Conservation (phyloP, 257 asterid genomes). For the Paulownia fortunei region DNA sequence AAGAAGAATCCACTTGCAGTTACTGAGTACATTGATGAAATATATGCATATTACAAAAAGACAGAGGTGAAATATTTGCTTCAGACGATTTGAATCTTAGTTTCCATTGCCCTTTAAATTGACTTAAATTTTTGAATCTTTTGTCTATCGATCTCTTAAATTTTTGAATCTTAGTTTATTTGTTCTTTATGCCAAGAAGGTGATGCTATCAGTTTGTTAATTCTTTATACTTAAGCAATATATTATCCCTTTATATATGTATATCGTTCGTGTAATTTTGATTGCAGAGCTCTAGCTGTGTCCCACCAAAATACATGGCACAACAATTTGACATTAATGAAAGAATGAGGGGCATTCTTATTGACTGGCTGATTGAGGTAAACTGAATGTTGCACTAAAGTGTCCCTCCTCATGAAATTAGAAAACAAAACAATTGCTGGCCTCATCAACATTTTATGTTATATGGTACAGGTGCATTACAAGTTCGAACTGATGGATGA, state of each 20-base stretch:
- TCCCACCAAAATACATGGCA: constrained; percentile 63
- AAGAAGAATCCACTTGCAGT: constrained; percentile 63
- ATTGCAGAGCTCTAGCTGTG: constrained; percentile 61
- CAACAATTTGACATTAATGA: constrained; percentile 77
- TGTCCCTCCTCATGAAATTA: background rate
- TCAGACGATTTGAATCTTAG: background rate
- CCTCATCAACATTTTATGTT: constrained; percentile 3
- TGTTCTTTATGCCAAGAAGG: background rate
- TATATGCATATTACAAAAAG: constrained; percentile 57
- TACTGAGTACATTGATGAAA: constrained; percentile 72
- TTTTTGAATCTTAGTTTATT: too few relatives aligned
- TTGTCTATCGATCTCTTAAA: too few relatives aligned
- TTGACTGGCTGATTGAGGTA: constrained; percentile 97
- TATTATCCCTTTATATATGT: background rate
- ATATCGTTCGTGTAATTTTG: background rate
- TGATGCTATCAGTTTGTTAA: background rate
- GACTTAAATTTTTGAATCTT: too few relatives aligned
- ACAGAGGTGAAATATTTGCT: constrained; percentile 56
- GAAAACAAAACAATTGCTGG: background rate
- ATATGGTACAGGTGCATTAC: constrained; percentile 73
- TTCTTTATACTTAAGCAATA: background rate
- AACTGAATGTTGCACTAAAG: background rate
- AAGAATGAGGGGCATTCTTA: constrained; percentile 83
- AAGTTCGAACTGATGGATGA: constrained; percentile 93
- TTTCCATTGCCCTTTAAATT: background rate